A percentile compares a stretch with the other conserved stretches of the same genome.
phyloP scores from a whole-genome alignment of 2,329 filamentous ascomycete species.

The Fusarium verticillioides region DNA sequence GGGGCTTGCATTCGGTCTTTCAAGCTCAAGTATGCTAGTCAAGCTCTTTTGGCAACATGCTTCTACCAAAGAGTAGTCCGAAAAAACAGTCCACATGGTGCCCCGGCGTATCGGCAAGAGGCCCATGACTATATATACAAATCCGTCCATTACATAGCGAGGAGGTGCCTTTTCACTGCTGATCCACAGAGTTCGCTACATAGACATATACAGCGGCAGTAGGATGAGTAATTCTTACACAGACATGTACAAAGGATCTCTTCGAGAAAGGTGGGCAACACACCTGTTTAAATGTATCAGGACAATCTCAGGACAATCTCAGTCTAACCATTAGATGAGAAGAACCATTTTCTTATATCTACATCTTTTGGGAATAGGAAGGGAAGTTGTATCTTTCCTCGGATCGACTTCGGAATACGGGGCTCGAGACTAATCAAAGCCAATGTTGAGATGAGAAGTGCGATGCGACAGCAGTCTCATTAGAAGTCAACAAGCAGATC shows the following conservation, averaged over 20 bases:
- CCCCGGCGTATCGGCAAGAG: neutral
- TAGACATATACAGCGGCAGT: neutral
- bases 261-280: neutral
- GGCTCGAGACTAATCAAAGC: neutral
- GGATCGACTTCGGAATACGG: neutral
- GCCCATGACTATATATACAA: neutral
- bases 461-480: neutral
- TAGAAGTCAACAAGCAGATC: rapidly evolving
- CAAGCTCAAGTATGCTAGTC: neutral
- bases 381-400: neutral
- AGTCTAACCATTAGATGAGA: neutral
- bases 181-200: neutral
- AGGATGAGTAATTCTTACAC: neutral
- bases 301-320: no score
- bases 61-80: no score
- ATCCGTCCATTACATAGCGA: rapidly evolving
- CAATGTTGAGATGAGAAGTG: neutral
- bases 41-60: neutral
- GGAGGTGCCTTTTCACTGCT: neutral
- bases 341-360: neutral
- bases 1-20: neutral
- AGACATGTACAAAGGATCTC: rapidly evolving
- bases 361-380: neutral
- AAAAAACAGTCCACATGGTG: neutral
- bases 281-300: neutral